These are phyloP conservation scores for Epichloe gansuensis DNA, from an alignment of 2,329 filamentous ascomycete species.

Conservation along the genomic window DNA sequence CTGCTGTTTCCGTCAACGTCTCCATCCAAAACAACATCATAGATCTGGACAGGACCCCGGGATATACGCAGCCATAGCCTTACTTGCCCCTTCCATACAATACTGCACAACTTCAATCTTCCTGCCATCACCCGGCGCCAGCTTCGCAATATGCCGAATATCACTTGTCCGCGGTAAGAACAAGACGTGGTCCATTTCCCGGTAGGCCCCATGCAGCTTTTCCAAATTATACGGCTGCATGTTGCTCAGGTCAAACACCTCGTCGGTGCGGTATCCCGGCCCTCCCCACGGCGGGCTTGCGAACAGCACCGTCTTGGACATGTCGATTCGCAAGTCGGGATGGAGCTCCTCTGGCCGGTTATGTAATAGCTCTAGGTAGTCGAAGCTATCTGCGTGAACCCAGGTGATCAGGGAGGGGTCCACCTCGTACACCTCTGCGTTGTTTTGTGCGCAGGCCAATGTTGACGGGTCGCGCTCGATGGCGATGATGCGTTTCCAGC, in stretches of 20 bases:
- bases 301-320: conserved; percentile 34
- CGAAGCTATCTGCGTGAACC: conserved; percentile 78
- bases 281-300: conserved; percentile 50
- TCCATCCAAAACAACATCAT: neutral
- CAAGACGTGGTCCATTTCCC: conserved; percentile 49
- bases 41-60: conserved; percentile 18
- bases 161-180: conserved; percentile 81
- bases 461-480: conserved; percentile 74
- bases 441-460: conserved; percentile 82
- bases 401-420: conserved; percentile 61
- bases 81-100: conserved; percentile 80
- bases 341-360: conserved; percentile 24
- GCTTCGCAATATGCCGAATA: conserved; percentile 58
- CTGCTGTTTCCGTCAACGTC: neutral
- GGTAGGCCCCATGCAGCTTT: conserved; percentile 50
- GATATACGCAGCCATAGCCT: conserved; percentile 57
- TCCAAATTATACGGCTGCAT: conserved; percentile 80
- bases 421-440: conserved; percentile 76
- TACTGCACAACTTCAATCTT: conserved; percentile 77
- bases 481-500: conserved; percentile 74
- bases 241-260: conserved; percentile 67
- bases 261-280: conserved; percentile 39
- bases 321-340: conserved; percentile 27
- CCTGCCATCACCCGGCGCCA: conserved; percentile 29
- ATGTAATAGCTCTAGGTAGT: conserved; percentile 42